These are phyloP conservation scores for Malassezia sympodialis DNA, from an alignment of 1,284 basidiomycete species.

Conservation along the genomic window DNA sequence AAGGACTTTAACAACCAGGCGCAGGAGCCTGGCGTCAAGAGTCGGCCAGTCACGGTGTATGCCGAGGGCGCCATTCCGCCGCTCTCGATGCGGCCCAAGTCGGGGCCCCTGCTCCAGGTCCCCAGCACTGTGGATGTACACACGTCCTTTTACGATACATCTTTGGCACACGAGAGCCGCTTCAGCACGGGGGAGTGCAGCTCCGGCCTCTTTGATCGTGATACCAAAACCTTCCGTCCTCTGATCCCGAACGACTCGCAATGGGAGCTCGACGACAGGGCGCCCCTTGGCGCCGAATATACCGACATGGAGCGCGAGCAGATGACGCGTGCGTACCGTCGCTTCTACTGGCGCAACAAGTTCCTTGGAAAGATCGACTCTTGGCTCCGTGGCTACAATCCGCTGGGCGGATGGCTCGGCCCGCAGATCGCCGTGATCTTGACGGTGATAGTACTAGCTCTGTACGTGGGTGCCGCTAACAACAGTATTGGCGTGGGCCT, in stretches of 20 bases:
- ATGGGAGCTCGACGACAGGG: conserved; percentile 5
- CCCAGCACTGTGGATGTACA: background rate
- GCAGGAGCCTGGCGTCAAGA: background rate
- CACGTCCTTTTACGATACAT: background rate
- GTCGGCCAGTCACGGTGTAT: background rate
- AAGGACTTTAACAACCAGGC: conserved; percentile 14
- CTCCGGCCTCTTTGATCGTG: background rate
- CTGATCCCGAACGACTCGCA: conserved; percentile 1
- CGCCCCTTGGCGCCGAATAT: conserved; percentile 13
- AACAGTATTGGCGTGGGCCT: conserved; percentile 2
- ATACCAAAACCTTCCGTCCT: background rate
- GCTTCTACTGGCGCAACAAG: background rate
- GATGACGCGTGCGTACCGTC: conserved; percentile 12
- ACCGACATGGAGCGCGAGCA: conserved; percentile 5
- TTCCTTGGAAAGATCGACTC: background rate
- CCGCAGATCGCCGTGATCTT: conserved; percentile 1
- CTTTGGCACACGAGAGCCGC: background rate
- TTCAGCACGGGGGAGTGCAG: background rate
- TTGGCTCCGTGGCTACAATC: conserved; percentile 7
- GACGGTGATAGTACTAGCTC: background rate
- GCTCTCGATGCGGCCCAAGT: background rate
- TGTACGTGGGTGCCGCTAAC: background rate
- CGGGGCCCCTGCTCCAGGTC: conserved; percentile 5
- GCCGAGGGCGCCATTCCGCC: background rate
- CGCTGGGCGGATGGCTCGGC: conserved; percentile 7